These are phyloP conservation scores for Claviceps sorghi DNA, from an alignment of 2,329 filamentous ascomycete genomes.

Conservation along the genomic window DNA sequence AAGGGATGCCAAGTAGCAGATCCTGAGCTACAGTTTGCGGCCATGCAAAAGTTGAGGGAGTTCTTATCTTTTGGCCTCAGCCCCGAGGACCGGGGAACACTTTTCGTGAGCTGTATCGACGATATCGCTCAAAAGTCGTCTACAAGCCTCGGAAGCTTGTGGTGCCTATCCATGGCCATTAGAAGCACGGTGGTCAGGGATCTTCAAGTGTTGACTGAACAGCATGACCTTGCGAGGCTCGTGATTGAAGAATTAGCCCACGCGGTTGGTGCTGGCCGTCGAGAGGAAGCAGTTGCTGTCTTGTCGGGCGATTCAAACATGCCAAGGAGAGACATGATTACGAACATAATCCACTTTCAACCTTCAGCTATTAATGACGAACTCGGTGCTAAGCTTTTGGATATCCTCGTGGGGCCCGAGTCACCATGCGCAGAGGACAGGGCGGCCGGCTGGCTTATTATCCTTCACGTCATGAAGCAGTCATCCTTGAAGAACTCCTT, in stretches of 20 bases:
- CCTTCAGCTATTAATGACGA: constrained; percentile 46
- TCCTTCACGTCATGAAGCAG: constrained; percentile 34
- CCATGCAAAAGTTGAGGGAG: constrained; percentile 43
- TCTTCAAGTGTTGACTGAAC: constrained; percentile 39
- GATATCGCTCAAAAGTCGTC: constrained; percentile 50
- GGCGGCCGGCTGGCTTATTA: constrained; percentile 52
- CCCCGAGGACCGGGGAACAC: constrained; percentile 38
- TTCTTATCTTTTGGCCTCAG: constrained; percentile 44
- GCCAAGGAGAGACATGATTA: constrained; percentile 43
- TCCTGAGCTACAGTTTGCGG: constrained; percentile 49
- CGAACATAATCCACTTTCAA: constrained; percentile 43
- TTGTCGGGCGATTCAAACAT: constrained; percentile 33
- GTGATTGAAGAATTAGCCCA: constrained; percentile 51
- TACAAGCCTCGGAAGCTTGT: constrained; percentile 59
- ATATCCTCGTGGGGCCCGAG: constrained; percentile 51
- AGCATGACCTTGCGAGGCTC: constrained; percentile 47
- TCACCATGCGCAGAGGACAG: constrained; percentile 47
- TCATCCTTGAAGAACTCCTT: constrained; percentile 39
- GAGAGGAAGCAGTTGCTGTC: constrained; percentile 26
- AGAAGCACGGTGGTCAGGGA: constrained; percentile 32
- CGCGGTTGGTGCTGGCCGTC: constrained; percentile 22
- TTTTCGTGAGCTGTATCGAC: constrained; percentile 52
- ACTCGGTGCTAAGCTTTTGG: constrained; percentile 54
- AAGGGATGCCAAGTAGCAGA: constrained; percentile 40
- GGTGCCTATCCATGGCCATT: constrained; percentile 42